Evolutionary conservation across 2,329 filamentous ascomycete genomes (phyloP).

Genomic region (Eutypa lata): DNA sequence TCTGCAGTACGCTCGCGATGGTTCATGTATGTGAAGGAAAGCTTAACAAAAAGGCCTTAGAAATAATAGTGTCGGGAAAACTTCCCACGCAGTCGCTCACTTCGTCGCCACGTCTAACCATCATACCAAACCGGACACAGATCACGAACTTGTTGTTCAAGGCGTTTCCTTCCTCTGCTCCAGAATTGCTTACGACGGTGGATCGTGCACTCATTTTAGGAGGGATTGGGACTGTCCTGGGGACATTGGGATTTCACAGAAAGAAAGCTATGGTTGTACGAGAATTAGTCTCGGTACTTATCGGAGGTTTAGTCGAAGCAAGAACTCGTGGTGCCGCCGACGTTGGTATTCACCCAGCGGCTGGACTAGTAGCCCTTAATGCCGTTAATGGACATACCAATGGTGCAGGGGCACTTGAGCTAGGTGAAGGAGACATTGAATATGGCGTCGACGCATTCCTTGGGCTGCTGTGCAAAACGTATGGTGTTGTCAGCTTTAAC

Average conservation of each 20-base stretch:
- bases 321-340: slow-evolving; percentile 93
- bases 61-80: slow-evolving; percentile 63
- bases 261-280: slow-evolving; percentile 90
- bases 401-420: slow-evolving; percentile 54
- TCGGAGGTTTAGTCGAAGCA: slow-evolving; percentile 83
- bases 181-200: slow-evolving; percentile 66
- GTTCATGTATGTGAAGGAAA: slow-evolving; percentile 64
- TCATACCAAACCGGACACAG: slow-evolving; percentile 56
- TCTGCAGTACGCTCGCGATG: slow-evolving; percentile 66
- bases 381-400: slow-evolving; percentile 46
- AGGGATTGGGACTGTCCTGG: slow-evolving; percentile 83
- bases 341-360: slow-evolving; percentile 90
- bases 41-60: slow-evolving; percentile 58
- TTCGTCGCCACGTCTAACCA: slow-evolving; percentile 53
- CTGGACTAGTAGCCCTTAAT: slow-evolving; percentile 73
- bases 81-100: slow-evolving; percentile 48
- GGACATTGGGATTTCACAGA: slow-evolving; percentile 72
- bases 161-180: slow-evolving; percentile 65
- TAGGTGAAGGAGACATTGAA: slow-evolving; percentile 64
- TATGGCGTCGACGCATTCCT: slow-evolving; percentile 63
- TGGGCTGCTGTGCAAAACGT: slow-evolving; percentile 58
- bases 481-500: slow-evolving; percentile 59
- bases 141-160: slow-evolving; percentile 65
- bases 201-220: slow-evolving; percentile 79
- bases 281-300: slow-evolving; percentile 78